These are phyloP conservation scores for Saccharomycopsis sp. DNA, from an alignment of 805 yeast genomes.

Conservation along the genomic window DNA sequence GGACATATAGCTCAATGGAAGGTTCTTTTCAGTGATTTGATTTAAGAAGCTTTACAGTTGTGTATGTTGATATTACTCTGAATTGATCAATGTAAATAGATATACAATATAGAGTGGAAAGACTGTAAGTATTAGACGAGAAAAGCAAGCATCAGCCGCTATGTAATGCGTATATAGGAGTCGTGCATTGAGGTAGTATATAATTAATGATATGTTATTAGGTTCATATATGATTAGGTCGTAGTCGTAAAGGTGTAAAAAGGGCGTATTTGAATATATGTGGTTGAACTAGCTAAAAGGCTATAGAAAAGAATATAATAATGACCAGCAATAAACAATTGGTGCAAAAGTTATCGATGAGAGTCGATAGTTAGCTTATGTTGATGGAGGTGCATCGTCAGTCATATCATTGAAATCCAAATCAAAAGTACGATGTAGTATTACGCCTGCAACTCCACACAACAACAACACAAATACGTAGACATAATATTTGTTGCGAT, in stretches of 20 bases:
- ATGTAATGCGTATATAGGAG: no score
- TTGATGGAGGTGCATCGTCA: slow-evolving; percentile 3
- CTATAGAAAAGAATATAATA: not conserved
- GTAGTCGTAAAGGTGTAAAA: not conserved
- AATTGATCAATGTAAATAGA: not conserved
- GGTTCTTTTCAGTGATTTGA: slow-evolving; percentile 6
- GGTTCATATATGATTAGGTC: not conserved
- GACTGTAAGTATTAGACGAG: no score
- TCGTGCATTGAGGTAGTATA: no score
- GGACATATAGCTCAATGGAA: slow-evolving; percentile 1
- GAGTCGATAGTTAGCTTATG: no score
- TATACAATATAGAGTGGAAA: no score
- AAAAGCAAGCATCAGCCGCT: no score
- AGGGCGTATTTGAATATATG: no score
- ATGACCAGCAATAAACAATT: no score
- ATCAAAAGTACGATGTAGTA: slow-evolving; percentile 8
- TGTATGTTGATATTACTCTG: not conserved
- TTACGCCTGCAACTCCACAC: slow-evolving; percentile 12
- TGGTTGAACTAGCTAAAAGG: no score
- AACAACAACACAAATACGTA: slow-evolving; percentile 11
- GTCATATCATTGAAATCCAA: slow-evolving; percentile 14
- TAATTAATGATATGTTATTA: not conserved
- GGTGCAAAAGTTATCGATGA: no score
- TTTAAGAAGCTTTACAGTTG: not conserved
- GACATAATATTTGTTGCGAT: slow-evolving; percentile 8